phyloP scores from a whole-genome alignment of 2,329 filamentous ascomycete genomes.

The Amauroascus verrucosus region DNA sequence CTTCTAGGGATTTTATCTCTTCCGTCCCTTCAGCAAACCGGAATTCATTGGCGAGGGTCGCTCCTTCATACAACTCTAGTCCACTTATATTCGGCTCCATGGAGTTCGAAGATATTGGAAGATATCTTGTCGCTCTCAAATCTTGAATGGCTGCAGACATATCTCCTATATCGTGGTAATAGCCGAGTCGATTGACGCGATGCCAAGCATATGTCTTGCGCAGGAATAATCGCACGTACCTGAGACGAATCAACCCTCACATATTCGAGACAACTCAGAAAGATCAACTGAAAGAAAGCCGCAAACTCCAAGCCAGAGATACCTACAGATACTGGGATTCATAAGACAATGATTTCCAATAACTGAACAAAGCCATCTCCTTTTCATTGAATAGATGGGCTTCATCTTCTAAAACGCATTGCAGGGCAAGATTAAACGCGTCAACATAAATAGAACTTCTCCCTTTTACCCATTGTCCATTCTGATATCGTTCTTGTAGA shows the following conservation, averaged over 20 bases:
- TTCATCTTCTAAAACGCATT: slow-evolving; percentile 83
- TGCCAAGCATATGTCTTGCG: slow-evolving; percentile 90
- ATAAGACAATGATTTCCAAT: slow-evolving; percentile 65
- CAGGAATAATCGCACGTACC: slow-evolving; percentile 85
- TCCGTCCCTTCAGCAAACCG: slow-evolving; percentile 72
- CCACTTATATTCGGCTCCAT: slow-evolving; percentile 38
- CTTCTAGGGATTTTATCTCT: slow-evolving; percentile 66
- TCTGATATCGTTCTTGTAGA: slow-evolving; percentile 30
- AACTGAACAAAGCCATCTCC: slow-evolving; percentile 64
- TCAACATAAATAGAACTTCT: slow-evolving; percentile 92
- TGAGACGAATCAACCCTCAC: slow-evolving; percentile 29
- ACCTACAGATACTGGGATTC: slow-evolving; percentile 82
- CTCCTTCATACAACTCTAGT: slow-evolving; percentile 38
- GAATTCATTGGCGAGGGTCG: slow-evolving; percentile 49
- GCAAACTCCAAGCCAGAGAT: not conserved
- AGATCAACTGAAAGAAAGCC: not conserved
- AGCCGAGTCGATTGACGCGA: slow-evolving; percentile 64
- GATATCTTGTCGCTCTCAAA: slow-evolving; percentile 48
- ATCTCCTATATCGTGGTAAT: slow-evolving; percentile 73
- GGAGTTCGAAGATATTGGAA: slow-evolving; percentile 42
- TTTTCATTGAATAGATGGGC: slow-evolving; percentile 72
- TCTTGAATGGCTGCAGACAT: slow-evolving; percentile 53
- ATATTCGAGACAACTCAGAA: not conserved
- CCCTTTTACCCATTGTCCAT: slow-evolving; percentile 59
- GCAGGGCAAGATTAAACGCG: slow-evolving; percentile 85